Evolutionary conservation across 495 filamentous ascomycete species (phyloP), one percentile per base, ranked within the genome.

Genomic region (Xylaria bambusicola): DNA sequence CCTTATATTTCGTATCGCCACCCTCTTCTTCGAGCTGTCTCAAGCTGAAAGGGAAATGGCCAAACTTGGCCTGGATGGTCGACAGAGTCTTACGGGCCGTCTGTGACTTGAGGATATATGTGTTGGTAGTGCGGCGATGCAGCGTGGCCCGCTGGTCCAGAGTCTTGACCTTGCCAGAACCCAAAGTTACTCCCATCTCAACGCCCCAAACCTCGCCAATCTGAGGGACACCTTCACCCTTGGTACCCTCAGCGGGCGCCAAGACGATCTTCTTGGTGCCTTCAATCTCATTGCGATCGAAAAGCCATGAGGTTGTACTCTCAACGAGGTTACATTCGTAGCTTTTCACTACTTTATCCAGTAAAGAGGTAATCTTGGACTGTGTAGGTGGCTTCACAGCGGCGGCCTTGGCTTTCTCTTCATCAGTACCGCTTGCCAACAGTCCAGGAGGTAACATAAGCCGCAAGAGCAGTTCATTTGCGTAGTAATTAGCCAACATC

Each of bases 251-350:
- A 52, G 88, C 88, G 29, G 95, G 92, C 18, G 89, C 81, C 24
- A 98, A 77, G 52, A 98, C 94, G 70, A 98, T 95, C 85, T 96
- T 97, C 86, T 98, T 98, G 80, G 89, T 89, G 58, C 88, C 89
- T 78, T 98, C 94, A 63, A 98, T 98, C 72, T 98, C 94, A 74
- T 98, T 96, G 69, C 89, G 88, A 64, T 90, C 91, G 70, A 98
- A 97, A 36, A 90, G 75, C 92, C 93, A 98, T 70, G 89, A 92
- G 45, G 94, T 98, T 45, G 94, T 98, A 80, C 91, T 94, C 82
- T 98, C 95, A 50, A 98, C 91, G 38, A 98, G 76, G 63, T 87
- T 96, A 82, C 90, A 93, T 60, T 88, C 92, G 78, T 96, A 98
- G 60, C 82, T 83, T 74, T 93, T 89, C 64, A 88, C 91, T 20